phyloP scores from a whole-genome alignment of 2,329 filamentous ascomycete genomes.

The Hirsutella rhossiliensis region DNA sequence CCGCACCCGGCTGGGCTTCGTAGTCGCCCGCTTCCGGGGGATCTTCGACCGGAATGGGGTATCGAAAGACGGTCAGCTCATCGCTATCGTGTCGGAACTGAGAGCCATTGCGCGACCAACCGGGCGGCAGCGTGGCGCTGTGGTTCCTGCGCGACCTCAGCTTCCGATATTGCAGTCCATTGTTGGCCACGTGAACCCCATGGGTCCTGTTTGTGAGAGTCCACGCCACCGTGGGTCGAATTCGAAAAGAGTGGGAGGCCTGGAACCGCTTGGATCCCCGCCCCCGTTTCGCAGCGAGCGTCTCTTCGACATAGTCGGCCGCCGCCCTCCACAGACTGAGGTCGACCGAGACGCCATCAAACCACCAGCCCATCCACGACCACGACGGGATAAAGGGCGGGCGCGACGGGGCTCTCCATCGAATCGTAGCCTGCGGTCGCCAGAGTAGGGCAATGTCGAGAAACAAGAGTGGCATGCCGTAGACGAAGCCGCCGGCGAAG shows the following conservation, averaged over 20 bases:
- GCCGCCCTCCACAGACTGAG: slow-evolving; percentile 29
- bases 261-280: slow-evolving; percentile 22
- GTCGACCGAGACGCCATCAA: slow-evolving; percentile 29
- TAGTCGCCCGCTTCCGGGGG: slow-evolving; percentile 15
- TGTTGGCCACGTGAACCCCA: slow-evolving; percentile 21
- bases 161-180: slow-evolving; percentile 26
- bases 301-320: slow-evolving; percentile 29
- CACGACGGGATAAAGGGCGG: slow-evolving; percentile 29
- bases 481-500: slow-evolving; percentile 30
- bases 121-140: slow-evolving; percentile 19
- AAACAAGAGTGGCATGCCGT: slow-evolving; percentile 34
- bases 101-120: slow-evolving; percentile 25
- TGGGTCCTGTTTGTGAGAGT: slow-evolving; percentile 25
- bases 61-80: slow-evolving; percentile 24
- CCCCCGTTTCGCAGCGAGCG: slow-evolving; percentile 17
- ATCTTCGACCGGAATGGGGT: slow-evolving; percentile 28
- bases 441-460: slow-evolving; percentile 31
- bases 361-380: slow-evolving; percentile 38
- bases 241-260: slow-evolving; percentile 23
- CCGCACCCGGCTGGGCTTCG: slow-evolving; percentile 16
- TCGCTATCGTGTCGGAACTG: slow-evolving; percentile 29
- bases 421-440: slow-evolving; percentile 30
- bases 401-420: slow-evolving; percentile 22
- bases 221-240: slow-evolving; percentile 26
- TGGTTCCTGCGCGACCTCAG: slow-evolving; percentile 20